Evolutionary conservation across 1,284 basidiomycete species (phyloP), one percentile per base, ranked within the genome.

Genomic region (Kwoniella shivajii): DNA sequence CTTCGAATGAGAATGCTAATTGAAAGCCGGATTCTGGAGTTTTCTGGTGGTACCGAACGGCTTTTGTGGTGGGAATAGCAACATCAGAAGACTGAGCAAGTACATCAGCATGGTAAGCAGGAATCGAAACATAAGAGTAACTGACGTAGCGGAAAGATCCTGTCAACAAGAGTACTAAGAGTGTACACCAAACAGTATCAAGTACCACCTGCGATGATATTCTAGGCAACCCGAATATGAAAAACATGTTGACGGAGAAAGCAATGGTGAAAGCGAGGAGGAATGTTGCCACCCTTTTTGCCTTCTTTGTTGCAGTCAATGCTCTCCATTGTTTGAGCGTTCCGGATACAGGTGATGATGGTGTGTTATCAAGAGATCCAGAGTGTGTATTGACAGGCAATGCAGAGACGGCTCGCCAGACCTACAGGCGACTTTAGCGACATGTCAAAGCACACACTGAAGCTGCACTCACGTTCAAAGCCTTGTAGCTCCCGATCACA

Each of bases 391-490:
- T 41, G 29, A 45, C 37, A 14, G 46, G 38, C 6, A 55, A 39
- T 7, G 54, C 45, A 9, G 46, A 49, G 6, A 55, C 54, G 4
- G 54, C 54, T 36, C 54, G 29, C 54, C 54, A 55, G 7, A 30
- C 47, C 54, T 55, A 39, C 34, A 43, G 43, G 22, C n/a, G 5
- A 29, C 16, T 36, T 18, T 10, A 24, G n/a, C 6, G n/a, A 18
- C 3, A 16, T 11, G 33, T 22, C 14, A 3, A 50, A 39, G 48
- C n/a, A n/a, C n/a, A n/a, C n/a, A 14, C 33, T 9, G 37, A 20
- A 41, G 24, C 3, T 48, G 6, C 6, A 54, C 54, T 42, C 33
- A 55, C 54, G 22, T 55, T 55, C 29, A 55, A 37, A 13, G 46
- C 45, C 26, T 36, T 33, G 47, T 55, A 55, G 18, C 54, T 55